A percentile compares a stretch with the other conserved stretches of the same genome.
Conservation (phyloP, 768 basidiomycete genomes). For the Tricholoma flavovirens region DNA sequence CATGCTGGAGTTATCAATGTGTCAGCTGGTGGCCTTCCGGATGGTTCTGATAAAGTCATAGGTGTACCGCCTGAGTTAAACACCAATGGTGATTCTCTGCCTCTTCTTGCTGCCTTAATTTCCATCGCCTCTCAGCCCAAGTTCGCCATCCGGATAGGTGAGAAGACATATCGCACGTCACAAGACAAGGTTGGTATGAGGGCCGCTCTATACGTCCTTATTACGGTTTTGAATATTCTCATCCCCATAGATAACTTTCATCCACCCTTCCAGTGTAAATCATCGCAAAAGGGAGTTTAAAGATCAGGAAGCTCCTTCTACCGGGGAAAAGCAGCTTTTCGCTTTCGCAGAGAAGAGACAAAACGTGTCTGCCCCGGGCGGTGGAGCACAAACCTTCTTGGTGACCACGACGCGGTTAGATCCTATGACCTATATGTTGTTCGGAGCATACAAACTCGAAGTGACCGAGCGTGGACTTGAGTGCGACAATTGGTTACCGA, state of each 20-base stretch:
- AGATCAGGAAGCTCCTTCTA: conserved; percentile 20
- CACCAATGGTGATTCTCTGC: conserved; percentile 63
- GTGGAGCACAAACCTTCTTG: conserved; percentile 57
- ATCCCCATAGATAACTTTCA: conserved; percentile 53
- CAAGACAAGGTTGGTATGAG: conserved; percentile 67
- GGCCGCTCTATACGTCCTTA: neutral
- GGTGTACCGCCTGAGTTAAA: conserved; percentile 65
- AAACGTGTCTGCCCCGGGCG: conserved; percentile 51
- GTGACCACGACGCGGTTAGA: conserved; percentile 82
- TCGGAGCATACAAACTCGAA: conserved; percentile 77
- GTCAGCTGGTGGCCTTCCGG: conserved; percentile 57
- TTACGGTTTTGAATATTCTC: conserved; percentile 5
- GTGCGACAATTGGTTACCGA: conserved; percentile 88
- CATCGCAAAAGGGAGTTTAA: conserved; percentile 47
- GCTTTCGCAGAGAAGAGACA: conserved; percentile 82
- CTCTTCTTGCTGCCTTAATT: conserved; percentile 78
- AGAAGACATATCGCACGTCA: conserved; percentile 63
- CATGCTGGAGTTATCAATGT: conserved; percentile 78
- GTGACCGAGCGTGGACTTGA: conserved; percentile 69
- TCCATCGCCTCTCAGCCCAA: conserved; percentile 86
- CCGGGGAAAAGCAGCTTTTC: conserved; percentile 65
- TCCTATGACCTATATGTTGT: conserved; percentile 84
- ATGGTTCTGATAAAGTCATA: conserved; percentile 27
- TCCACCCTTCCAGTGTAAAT: conserved; percentile 87
- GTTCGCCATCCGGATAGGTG: conserved; percentile 74